These are phyloP conservation scores for Fonsecaea pedrosoi DNA, from an alignment of 2,329 filamentous ascomycete species.

Conservation along the genomic window DNA sequence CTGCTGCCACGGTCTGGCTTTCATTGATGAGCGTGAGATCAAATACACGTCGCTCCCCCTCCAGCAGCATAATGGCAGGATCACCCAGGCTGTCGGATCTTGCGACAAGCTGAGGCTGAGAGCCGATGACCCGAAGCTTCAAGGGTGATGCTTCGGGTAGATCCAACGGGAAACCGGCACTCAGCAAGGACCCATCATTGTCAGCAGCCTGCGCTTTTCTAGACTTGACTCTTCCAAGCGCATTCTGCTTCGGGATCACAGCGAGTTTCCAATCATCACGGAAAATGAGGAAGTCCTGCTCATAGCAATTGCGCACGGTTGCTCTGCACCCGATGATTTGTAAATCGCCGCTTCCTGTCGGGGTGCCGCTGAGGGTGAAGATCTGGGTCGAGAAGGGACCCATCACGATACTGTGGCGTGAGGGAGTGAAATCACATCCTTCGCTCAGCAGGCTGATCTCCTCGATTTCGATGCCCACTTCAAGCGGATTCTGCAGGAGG, in stretches of 20 bases:
- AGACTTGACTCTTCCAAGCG: slow-evolving; percentile 59
- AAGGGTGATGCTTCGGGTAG: slow-evolving; percentile 23
- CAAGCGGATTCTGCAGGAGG: slow-evolving; percentile 90
- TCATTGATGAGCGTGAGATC: slow-evolving; percentile 80
- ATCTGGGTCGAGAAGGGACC: slow-evolving; percentile 84
- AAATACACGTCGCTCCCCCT: slow-evolving; percentile 82
- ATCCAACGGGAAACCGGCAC: slow-evolving; percentile 2
- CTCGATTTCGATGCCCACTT: slow-evolving; percentile 90
- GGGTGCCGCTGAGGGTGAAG: slow-evolving; percentile 72
- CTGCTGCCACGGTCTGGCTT: slow-evolving; percentile 72
- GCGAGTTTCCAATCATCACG: slow-evolving; percentile 75
- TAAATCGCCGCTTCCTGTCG: slow-evolving; percentile 70
- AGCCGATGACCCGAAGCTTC: slow-evolving; percentile 66
- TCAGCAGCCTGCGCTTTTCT: slow-evolving; percentile 54
- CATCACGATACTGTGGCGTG: slow-evolving; percentile 69
- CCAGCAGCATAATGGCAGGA: slow-evolving; percentile 87
- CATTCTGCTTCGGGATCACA: slow-evolving; percentile 75
- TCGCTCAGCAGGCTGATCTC: slow-evolving; percentile 76
- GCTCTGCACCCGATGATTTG: slow-evolving; percentile 79
- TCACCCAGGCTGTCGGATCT: slow-evolving; percentile 80
- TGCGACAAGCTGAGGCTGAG: slow-evolving; percentile 78
- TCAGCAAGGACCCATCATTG: slow-evolving; percentile 10
- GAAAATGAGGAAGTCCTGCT: slow-evolving; percentile 85
- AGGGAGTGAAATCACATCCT: slow-evolving; percentile 73
- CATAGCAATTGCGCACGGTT: slow-evolving; percentile 80